Evolutionary conservation across 1,139 yeast species (phyloP), one percentile per base, ranked within the genome.

Genomic region (Candida gigantensis): DNA sequence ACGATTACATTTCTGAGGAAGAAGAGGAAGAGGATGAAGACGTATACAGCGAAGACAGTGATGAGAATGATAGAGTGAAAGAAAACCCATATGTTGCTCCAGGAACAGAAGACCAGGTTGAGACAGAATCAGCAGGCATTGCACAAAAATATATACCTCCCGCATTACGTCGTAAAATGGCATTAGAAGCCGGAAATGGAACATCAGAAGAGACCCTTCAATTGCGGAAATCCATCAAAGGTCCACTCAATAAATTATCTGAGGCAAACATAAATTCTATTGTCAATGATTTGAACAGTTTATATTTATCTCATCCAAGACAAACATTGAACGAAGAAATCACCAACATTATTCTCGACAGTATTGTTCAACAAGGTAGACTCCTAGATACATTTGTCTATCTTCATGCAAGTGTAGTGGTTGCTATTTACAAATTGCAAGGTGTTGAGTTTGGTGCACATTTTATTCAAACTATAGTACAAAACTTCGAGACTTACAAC

Each of bases 31-130:
- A 97, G 5, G 87, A 83, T 51, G 79, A 27, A 4, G 40, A 35
- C 14, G 26, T 36, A 20, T 51, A 46, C 6, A 51, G 41, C 8
- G 55, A 46, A 3, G 44, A 40, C 4, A 45, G 42, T 12, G 40
- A 36, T n/a, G 39, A 36, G 7, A 26, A 21, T 11, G 38, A 35
- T 10, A 62, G 52, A 18, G 64, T 57, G 17, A 77, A 70, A 44
- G 95, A 87, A 51, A 89, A 89, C 50, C 97, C 97, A 3, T 89
- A 84, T 52, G 79, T 85, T 28, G 96, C 97, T 0, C 95, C 96
- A 3, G 65, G 62, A 4, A 35, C 46, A 4, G 47, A 40, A 4
- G 39, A 35, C 6, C 40, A 35, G 5, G 37, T 35, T 2, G 41
- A 36, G 14, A 37, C 30, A 1, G 40, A 37, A 5, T 37, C 35